phyloP scores from a whole-genome alignment of 306 rosid genomes.

The Cyamopsis tetragonoloba region DNA sequence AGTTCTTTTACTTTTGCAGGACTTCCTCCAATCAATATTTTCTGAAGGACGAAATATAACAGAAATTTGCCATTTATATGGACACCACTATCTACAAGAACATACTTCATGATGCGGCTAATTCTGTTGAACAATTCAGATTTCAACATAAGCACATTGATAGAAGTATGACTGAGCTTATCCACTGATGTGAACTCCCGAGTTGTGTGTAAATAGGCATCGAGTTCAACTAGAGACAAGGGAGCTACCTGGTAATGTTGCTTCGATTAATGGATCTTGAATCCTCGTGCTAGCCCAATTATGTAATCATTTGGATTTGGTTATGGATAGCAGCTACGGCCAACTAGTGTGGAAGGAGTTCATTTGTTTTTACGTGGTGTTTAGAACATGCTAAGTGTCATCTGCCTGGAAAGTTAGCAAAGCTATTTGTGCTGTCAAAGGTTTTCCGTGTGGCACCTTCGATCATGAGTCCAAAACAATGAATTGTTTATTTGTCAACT shows the following conservation, averaged over 20 bases:
- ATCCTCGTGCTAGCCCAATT: neutral
- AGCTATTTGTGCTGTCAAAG: neutral
- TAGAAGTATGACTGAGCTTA: neutral
- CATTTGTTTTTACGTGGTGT: neutral
- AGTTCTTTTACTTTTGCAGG: slow-evolving; percentile 50
- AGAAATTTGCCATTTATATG: slow-evolving; percentile 13
- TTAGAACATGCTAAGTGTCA: neutral
- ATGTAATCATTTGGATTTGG: slow-evolving; percentile 2
- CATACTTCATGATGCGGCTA: slow-evolving; percentile 18
- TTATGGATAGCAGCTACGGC: neutral
- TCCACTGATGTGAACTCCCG: slow-evolving; percentile 12
- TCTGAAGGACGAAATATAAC: slow-evolving; percentile 26
- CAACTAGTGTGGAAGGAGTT: neutral
- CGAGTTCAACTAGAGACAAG: neutral
- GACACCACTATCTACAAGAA: slow-evolving; percentile 6
- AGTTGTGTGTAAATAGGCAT: neutral
- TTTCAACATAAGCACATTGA: slow-evolving; percentile 1
- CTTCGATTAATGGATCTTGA: neutral
- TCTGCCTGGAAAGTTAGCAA: neutral
- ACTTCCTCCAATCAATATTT: slow-evolving; percentile 13
- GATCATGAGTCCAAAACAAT: neutral
- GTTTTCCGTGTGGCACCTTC: neutral
- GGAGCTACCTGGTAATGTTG: neutral
- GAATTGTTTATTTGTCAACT: neutral
- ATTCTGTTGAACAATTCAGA: slow-evolving; percentile 25